Base-by-base conservation (phyloP, 2,329 filamentous ascomycete species). In the Biscogniauxia mediterranea region DNA sequence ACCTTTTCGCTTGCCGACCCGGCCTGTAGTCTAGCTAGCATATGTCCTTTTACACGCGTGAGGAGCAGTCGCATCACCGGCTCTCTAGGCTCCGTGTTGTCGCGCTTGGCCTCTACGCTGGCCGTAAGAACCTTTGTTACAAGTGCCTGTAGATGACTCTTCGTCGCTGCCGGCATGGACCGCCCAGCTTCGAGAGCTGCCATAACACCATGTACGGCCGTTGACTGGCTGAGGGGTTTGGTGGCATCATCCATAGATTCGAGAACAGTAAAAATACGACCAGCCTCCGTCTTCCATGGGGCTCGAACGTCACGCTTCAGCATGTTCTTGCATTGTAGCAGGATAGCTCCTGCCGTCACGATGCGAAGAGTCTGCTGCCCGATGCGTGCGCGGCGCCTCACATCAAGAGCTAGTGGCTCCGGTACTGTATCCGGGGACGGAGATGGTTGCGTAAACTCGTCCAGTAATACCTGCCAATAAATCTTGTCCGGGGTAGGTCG, bases 321-420 rank as follows among this genome's bases (percentile, higher is more conserved):
- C 7, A 94, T 80, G 68, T 93, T 94, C 79, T 95, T 95, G 74
- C 89, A 89, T 56, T 92, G 92, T 15, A 94, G 78, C 26, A 93
- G 79, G 54, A 94, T 89, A 0, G 90, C 89, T 1, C 89, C 90
- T 3, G 89, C 85, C 1, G 89, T 90, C 21, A 91, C 85, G 68
- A 94, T 88, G 52, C 86, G 84, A 53, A 89, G 76, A 0, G 86
- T 81, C 61, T 86, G 80, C 25, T 77, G 74, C 8, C 86, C 84
- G 54, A 86, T 82, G 21, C 81, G 80, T 2, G 78, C 75, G 51
- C 92, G 84, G 17, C 91, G 89, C 57, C 81, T 83, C 50, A 80
- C 73, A 68, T 95, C 91, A 1, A 94, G 83, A 15, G 81, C 80
- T 20, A 95, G 83, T 62, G 91, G 93, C 71, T 94, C 91, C 0